Conservation (phyloP, 495 filamentous ascomycete genomes). For the Bacidia gigantensis region DNA sequence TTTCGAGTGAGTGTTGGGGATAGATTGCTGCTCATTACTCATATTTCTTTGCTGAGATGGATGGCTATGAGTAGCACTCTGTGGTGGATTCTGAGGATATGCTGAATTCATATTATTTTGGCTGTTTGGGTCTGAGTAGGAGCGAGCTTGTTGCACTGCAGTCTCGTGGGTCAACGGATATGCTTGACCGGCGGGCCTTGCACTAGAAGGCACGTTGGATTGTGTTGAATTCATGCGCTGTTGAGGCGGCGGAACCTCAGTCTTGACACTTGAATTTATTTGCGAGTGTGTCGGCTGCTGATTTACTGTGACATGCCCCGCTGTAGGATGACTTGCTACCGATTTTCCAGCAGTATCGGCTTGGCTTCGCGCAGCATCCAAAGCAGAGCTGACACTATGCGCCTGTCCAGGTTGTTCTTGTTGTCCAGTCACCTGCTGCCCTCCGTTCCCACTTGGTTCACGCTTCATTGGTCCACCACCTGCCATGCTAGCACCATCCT, state of each 20-base stretch:
- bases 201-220: conserved; percentile 18
- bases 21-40: conserved; percentile 6
- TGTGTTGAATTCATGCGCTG: conserved; percentile 28
- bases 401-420: conserved; percentile 30
- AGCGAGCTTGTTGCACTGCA: conserved; percentile 44
- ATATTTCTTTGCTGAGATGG: conserved; percentile 28
- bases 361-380: conserved; percentile 37
- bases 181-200: conserved; percentile 28
- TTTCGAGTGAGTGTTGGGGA: conserved; percentile 40
- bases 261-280: conserved; percentile 23
- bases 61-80: conserved; percentile 34
- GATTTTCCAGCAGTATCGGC: conserved; percentile 17
- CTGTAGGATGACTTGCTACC: background rate
- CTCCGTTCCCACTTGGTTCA: conserved; percentile 1
- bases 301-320: conserved; percentile 4
- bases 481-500: background rate
- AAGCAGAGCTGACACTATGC: conserved; percentile 40
- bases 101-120: background rate
- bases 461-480: conserved; percentile 20
- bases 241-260: conserved; percentile 35
- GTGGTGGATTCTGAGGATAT: conserved; percentile 22
- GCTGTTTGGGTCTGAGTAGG: conserved; percentile 34
- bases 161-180: conserved; percentile 49
- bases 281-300: conserved; percentile 34
- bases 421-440: background rate